These are phyloP conservation scores for Cerrena zonata DNA, from an alignment of 1,284 basidiomycete species.

Conservation along the genomic window DNA sequence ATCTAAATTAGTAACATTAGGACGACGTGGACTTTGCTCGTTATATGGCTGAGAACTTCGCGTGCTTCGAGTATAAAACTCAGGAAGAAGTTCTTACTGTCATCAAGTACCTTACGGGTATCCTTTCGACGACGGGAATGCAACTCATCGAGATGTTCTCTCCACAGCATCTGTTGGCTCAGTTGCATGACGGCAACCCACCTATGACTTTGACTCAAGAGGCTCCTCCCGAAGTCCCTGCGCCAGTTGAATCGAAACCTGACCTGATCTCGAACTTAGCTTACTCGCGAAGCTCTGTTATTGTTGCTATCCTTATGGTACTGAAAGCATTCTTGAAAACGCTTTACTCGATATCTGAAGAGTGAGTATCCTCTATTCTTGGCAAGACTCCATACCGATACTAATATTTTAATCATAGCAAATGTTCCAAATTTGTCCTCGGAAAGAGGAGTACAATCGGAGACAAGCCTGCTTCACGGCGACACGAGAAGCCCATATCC, in stretches of 20 bases:
- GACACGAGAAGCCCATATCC: conserved; percentile 54
- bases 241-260: background rate
- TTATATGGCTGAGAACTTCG: conserved; percentile 92
- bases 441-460: conserved; percentile 84
- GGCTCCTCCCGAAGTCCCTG: conserved; percentile 5
- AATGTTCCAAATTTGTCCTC: conserved; percentile 78
- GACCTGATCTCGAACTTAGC: conserved; percentile 27
- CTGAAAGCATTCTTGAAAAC: conserved; percentile 79
- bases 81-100: conserved; percentile 88
- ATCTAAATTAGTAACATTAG: conserved; percentile 30
- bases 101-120: conserved; percentile 72
- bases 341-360: conserved; percentile 79
- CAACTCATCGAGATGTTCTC: conserved; percentile 69
- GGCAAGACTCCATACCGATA: background rate
- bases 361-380: conserved; percentile 45
- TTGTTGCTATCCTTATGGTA: conserved; percentile 76
- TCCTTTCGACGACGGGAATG: conserved; percentile 81
- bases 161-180: conserved; percentile 61
- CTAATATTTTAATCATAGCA: conserved; percentile 42
- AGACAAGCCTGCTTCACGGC: conserved; percentile 69
- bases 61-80: conserved; percentile 88
- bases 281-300: conserved; percentile 60
- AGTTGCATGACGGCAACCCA: conserved; percentile 39
- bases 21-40: conserved; percentile 78
- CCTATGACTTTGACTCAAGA: background rate